These are phyloP conservation scores for Penicillium silybi DNA, from an alignment of 495 filamentous ascomycete species.

Conservation along the genomic window DNA sequence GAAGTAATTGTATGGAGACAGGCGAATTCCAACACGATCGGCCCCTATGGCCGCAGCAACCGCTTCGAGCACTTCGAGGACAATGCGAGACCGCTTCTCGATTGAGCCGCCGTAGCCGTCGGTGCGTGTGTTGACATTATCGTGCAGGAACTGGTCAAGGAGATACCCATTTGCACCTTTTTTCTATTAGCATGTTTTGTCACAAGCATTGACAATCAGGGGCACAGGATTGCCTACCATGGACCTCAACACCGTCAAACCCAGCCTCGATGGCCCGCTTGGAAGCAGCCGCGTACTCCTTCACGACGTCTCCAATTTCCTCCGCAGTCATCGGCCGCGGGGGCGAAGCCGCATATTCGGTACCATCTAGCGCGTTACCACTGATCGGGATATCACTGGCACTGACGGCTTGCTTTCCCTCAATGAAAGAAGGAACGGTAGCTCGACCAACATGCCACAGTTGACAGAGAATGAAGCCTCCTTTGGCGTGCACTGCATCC, in stretches of 20 bases:
- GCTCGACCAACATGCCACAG: slow-evolving; percentile 51
- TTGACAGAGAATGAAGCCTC: slow-evolving; percentile 48
- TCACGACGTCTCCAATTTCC: slow-evolving; percentile 39
- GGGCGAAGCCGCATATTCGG: slow-evolving; percentile 27
- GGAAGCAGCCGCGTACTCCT: slow-evolving; percentile 54
- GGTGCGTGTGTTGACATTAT: slow-evolving; percentile 47
- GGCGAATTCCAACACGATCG: slow-evolving; percentile 36
- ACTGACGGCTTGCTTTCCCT: slow-evolving; percentile 16
- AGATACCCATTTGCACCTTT: slow-evolving; percentile 51
- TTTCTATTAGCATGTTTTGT: background rate
- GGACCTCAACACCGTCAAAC: slow-evolving; percentile 55
- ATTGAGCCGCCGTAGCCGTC: slow-evolving; percentile 50
- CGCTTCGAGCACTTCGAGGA: slow-evolving; percentile 41
- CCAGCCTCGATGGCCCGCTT: slow-evolving; percentile 59
- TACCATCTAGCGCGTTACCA: slow-evolving; percentile 25
- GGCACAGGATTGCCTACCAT: slow-evolving; percentile 32
- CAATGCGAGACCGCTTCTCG: slow-evolving; percentile 47
- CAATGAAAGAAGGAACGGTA: slow-evolving; percentile 32
- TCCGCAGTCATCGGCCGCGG: slow-evolving; percentile 40
- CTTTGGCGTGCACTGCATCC: slow-evolving; percentile 50
- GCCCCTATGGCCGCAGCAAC: slow-evolving; percentile 22
- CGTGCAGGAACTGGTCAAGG: slow-evolving; percentile 51
- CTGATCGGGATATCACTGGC: slow-evolving; percentile 24
- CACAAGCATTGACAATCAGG: background rate
- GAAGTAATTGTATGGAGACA: slow-evolving; percentile 49